Base-by-base conservation (phyloP, 1,284 basidiomycete genomes). In the Neolentinus lepideus region DNA sequence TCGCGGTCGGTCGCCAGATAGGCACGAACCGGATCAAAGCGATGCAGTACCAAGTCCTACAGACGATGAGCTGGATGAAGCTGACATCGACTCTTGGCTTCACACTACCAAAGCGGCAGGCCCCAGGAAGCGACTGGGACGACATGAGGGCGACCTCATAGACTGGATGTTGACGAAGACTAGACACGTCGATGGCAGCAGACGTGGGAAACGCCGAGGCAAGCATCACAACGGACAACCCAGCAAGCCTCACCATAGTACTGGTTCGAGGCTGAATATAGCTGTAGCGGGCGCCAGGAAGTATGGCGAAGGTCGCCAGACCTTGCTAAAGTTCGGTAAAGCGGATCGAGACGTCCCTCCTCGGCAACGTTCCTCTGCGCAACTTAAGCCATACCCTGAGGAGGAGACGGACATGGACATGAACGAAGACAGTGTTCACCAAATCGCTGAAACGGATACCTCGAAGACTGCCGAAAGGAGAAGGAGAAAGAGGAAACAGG, bases 111-210 rank as follows among this genome's bases (percentile, higher is more conserved):
- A n/a, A n/a, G n/a, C 54, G 57, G 57, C 35, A 27, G 54, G 33
- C 27, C 57, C 43, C 64, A 61, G 35, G 61, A 57, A 1, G 64
- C 64, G 27, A 58, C 55, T 11, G 47, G 35, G 58, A 52, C 50
- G 56, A 51, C 70, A 64, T 46, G 74, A 78, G 56, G 71, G 69
- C 58, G 76, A 73, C 60, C 63, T 82, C 45, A 82, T 84, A 53
- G 80, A 84, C 58, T 81, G 75, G 66, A 84, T 84, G 82, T 58
- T 84, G 47, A 69, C 67, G n/a, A 71, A 73, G 54, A 72, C 72
- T 3, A 70, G 71, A 35, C 68, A 61, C 29, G 59, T 72, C 50
- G 67, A 64, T 14, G 58, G 54, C n/a, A 12, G 12, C 29, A 31
- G 12, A 12, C 52, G 57, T 53, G 31, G 61, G 58, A 62, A 58